Evolutionary conservation across 768 basidiomycete species (phyloP).

Genomic region (Russula sp.): DNA sequence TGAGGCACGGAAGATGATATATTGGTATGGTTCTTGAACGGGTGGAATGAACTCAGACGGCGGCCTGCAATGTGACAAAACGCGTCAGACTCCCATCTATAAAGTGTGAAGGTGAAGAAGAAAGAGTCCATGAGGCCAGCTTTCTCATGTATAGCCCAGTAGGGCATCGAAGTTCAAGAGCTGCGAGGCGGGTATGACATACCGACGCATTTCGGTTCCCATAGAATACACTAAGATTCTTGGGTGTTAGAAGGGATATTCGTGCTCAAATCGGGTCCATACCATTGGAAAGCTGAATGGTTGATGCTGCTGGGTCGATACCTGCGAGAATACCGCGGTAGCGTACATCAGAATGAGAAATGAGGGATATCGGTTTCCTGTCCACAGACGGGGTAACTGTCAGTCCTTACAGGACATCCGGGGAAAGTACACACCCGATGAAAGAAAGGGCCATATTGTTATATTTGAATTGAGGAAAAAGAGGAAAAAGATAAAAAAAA

Average conservation of each 20-base stretch:
- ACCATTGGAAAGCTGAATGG: conserved; percentile 89
- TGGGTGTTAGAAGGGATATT: background rate
- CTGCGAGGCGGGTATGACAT: conserved; percentile 35
- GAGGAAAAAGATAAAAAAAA: background rate
- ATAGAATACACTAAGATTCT: conserved; percentile 64
- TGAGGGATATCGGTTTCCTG: conserved; percentile 86
- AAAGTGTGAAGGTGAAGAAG: conserved; percentile 3
- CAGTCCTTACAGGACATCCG: conserved; percentile 7
- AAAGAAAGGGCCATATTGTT: conserved; percentile 31
- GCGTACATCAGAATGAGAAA: conserved; percentile 87
- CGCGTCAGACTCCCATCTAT: conserved; percentile 16
- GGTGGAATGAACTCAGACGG: conserved; percentile 79
- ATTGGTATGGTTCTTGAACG: conserved; percentile 78
- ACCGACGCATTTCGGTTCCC: conserved; percentile 85
- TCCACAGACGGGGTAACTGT: background rate
- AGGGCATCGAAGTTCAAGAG: conserved; percentile 37
- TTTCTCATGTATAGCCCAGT: conserved; percentile 32
- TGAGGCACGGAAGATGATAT: conserved; percentile 88
- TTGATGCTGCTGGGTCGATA: conserved; percentile 81
- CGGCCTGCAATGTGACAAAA: conserved; percentile 48
- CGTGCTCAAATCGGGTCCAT: conserved; percentile 26
- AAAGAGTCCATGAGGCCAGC: conserved; percentile 46
- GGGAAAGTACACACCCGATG: conserved; percentile 24
- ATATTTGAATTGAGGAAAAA: conserved; percentile 11
- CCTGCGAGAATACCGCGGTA: conserved; percentile 86